phyloP scores from a whole-genome alignment of 2,329 filamentous ascomycete species.

The Pyricularia grisea region DNA sequence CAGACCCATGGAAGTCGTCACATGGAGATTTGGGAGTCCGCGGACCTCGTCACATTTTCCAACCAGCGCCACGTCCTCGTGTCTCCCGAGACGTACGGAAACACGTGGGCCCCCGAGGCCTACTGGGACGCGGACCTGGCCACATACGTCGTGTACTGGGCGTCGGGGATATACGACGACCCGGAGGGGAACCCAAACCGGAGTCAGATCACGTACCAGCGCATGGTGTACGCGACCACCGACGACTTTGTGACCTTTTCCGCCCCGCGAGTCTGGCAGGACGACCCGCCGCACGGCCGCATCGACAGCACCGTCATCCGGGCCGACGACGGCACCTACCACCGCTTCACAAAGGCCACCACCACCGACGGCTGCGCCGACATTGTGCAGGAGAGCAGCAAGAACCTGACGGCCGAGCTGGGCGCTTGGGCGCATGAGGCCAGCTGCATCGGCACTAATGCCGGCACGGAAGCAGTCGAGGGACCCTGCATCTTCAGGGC shows the following conservation, averaged over 20 bases:
- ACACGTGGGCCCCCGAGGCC: conserved; percentile 30
- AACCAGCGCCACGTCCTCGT: conserved; percentile 28
- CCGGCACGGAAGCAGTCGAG: conserved; percentile 37
- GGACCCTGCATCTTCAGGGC: conserved; percentile 42
- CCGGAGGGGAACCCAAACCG: conserved; percentile 25
- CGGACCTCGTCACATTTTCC: conserved; percentile 26
- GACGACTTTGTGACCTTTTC: conserved; percentile 40
- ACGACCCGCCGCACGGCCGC: conserved; percentile 31
- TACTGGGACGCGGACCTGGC: conserved; percentile 23
- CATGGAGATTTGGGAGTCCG: conserved; percentile 30
- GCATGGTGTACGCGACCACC: conserved; percentile 42
- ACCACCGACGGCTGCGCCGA: conserved; percentile 38
- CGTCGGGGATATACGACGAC: conserved; percentile 31
- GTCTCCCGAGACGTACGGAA: conserved; percentile 27
- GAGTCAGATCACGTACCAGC: conserved; percentile 33
- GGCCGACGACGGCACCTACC: conserved; percentile 26
- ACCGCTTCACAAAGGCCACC: conserved; percentile 45
- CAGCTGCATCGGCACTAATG: conserved; percentile 38
- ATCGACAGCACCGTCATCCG: conserved; percentile 43
- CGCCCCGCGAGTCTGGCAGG: conserved; percentile 39
- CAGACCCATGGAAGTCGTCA: conserved; percentile 12
- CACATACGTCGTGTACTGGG: conserved; percentile 25
- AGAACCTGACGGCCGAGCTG: conserved; percentile 27
- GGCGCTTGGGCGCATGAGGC: conserved; percentile 32
- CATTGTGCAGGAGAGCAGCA: conserved; percentile 42